A percentile compares a stretch with the other conserved stretches of the same genome.
Conservation (phyloP, 164 flowering plant genomes). For the Umbilicus rupestris region DNA sequence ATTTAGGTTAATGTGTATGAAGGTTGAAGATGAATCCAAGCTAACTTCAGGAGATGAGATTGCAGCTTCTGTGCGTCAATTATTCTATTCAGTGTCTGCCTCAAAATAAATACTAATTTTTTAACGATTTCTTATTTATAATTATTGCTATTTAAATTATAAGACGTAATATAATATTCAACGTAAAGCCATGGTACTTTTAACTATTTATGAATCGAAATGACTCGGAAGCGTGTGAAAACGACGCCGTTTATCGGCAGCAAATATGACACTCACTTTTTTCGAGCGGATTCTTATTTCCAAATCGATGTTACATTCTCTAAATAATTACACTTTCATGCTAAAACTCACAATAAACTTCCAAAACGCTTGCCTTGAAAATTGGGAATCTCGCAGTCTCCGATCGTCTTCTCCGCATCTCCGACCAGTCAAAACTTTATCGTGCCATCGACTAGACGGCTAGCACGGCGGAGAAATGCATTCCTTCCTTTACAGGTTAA, state of each 20-base stretch:
- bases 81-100: constrained; percentile 24
- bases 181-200: too few species aligned
- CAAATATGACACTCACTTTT: too few species aligned
- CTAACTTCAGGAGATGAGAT: constrained; percentile 50
- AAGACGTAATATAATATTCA: too few species aligned
- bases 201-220: too few species aligned
- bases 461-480: constrained; percentile 39
- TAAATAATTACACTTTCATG: background rate
- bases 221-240: too few species aligned
- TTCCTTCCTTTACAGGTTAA: constrained; percentile 70
- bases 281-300: background rate
- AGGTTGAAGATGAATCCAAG: constrained; percentile 60
- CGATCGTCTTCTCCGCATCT: background rate
- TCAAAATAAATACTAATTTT: too few species aligned
- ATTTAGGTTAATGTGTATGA: constrained; percentile 6
- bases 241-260: too few species aligned
- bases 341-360: background rate
- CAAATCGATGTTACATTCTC: background rate
- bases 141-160: too few species aligned
- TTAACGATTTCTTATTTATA: too few species aligned
- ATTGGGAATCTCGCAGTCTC: background rate
- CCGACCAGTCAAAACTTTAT: background rate
- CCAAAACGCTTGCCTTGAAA: background rate
- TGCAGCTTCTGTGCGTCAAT: constrained; percentile 43
- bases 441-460: background rate